phyloP scores from a whole-genome alignment of 441 rosid genomes.

The Kokia cookei region DNA sequence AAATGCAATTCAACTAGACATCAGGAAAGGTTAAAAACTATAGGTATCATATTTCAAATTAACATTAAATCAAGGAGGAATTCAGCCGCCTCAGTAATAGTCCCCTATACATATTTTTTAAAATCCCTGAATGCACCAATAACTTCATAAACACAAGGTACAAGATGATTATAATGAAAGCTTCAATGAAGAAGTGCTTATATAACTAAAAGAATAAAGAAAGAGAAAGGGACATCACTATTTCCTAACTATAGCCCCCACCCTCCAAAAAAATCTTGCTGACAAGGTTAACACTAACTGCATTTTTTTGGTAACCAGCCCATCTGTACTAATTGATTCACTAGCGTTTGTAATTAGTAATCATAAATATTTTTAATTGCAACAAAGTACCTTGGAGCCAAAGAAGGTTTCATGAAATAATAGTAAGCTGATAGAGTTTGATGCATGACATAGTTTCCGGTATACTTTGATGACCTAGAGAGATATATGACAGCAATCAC shows the following conservation, averaged over 20 bases:
- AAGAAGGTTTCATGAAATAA: conserved; percentile 90
- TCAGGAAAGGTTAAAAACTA: neutral
- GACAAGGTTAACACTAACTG: neutral
- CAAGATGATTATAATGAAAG: neutral
- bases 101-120: neutral
- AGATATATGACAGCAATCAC: conserved; percentile 95
- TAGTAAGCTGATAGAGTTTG: conserved; percentile 88
- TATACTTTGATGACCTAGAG: conserved; percentile 91
- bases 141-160: neutral
- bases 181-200: neutral
- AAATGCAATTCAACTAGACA: neutral
- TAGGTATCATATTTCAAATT: neutral
- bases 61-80: neutral
- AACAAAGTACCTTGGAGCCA: conserved; percentile 82
- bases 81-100: neutral
- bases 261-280: neutral
- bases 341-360: neutral
- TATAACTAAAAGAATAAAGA: neutral
- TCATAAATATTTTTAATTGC: neutral
- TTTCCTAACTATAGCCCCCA: neutral
- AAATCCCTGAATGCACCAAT: neutral
- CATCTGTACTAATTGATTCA: neutral
- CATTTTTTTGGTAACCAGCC: neutral
- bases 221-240: neutral
- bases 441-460: conserved; percentile 98